Evolutionary conservation across 257 asterid genomes (phyloP).

Genomic region (Asclepias syriaca): DNA sequence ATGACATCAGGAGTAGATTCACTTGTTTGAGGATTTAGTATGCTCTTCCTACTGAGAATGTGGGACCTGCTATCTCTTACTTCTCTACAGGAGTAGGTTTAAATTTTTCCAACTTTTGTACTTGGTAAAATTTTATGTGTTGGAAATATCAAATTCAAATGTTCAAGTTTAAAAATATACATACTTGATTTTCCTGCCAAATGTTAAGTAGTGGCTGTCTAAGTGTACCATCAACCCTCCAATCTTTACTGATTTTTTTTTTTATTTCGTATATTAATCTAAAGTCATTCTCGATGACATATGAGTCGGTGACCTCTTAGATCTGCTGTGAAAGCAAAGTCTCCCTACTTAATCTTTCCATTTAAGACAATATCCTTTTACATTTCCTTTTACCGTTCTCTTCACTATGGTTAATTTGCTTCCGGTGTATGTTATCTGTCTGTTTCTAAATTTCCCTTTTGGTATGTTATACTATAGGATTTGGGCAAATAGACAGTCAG

Average conservation of each 20-base stretch:
- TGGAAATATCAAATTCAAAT: too few relatives aligned
- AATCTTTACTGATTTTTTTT: not conserved
- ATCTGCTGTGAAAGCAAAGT: not conserved
- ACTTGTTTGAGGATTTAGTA: not conserved
- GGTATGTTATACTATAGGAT: conserved; percentile 39
- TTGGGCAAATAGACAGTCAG: conserved; percentile 99
- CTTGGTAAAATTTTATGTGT: too few relatives aligned
- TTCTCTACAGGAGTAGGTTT: not conserved
- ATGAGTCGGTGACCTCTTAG: not conserved
- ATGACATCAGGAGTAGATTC: not conserved
- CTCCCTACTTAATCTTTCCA: not conserved
- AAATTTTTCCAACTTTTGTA: too few relatives aligned
- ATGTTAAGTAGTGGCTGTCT: too few relatives aligned
- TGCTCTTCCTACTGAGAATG: not conserved
- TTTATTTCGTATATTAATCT: too few relatives aligned
- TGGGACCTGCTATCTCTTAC: not conserved
- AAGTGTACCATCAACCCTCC: not conserved
- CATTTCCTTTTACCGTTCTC: not conserved
- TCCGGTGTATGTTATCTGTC: not conserved
- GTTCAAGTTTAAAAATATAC: too few relatives aligned
- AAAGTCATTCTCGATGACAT: too few relatives aligned
- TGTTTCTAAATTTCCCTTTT: conserved; percentile 1
- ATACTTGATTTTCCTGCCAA: too few relatives aligned
- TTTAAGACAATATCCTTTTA: not conserved
- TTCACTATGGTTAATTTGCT: not conserved